A percentile compares a stretch with the other conserved stretches of the same genome.
phyloP scores from a whole-genome alignment of 2,329 filamentous ascomycete species.

The Amesomyces nigricolor region DNA sequence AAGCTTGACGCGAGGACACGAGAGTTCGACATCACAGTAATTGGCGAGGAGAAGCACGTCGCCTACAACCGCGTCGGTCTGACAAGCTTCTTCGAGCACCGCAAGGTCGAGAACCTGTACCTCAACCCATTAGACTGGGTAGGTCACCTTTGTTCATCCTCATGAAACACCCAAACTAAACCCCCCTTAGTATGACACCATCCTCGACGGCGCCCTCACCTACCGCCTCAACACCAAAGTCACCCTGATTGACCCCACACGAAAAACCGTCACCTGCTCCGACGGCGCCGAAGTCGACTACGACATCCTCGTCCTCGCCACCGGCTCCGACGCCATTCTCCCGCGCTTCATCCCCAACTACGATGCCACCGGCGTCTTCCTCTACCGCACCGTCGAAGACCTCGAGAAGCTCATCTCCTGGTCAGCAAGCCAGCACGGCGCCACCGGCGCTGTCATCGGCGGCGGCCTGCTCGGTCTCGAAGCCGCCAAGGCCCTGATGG shows the following conservation, averaged over 20 bases:
- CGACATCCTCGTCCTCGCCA: constrained; percentile 77
- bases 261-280: constrained; percentile 64
- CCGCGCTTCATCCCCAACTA: constrained; percentile 66
- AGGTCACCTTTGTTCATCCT: constrained; percentile 22
- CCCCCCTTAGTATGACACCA: constrained; percentile 56
- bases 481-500: constrained; percentile 88
- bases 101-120: constrained; percentile 80
- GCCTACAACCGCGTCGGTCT: constrained; percentile 89
- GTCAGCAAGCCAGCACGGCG: constrained; percentile 59
- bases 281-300: constrained; percentile 66
- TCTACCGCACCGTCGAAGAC: constrained; percentile 82
- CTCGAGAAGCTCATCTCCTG: constrained; percentile 71
- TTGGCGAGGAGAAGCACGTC: constrained; percentile 81
- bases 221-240: constrained; percentile 70
- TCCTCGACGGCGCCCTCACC: constrained; percentile 61
- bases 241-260: constrained; percentile 56
- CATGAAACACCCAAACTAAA: not conserved
- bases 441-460: constrained; percentile 70
- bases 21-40: constrained; percentile 76
- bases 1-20: constrained; percentile 72
- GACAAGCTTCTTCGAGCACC: constrained; percentile 83
- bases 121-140: constrained; percentile 82
- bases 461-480: constrained; percentile 82
- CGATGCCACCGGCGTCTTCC: constrained; percentile 78
- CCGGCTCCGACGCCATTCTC: constrained; percentile 77